Evolutionary conservation across 257 asterid genomes (phyloP).

Genomic region (Nicotiana obtusifolia): DNA sequence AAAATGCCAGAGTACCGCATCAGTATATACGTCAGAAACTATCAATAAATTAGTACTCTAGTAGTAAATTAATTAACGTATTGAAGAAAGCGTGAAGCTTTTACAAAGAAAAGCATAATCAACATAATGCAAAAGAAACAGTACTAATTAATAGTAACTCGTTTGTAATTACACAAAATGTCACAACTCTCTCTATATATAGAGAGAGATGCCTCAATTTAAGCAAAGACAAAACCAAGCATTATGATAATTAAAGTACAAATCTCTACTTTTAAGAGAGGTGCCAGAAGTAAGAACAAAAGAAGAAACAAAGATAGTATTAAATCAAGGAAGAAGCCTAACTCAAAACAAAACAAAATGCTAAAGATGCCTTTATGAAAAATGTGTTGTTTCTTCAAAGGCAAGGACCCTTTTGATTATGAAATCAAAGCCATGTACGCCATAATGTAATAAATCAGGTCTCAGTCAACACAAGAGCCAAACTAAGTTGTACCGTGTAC

Average conservation of each 20-base stretch:
- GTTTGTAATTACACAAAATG: not conserved
- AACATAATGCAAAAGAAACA: not conserved
- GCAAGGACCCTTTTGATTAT: conserved; percentile 11
- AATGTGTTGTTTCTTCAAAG: conserved; percentile 21
- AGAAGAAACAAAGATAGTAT: conserved; percentile 17
- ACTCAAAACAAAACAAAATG: conserved; percentile 6
- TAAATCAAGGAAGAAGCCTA: conserved; percentile 8
- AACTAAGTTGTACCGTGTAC: not conserved
- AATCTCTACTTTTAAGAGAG: conserved; percentile 7
- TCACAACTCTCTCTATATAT: no score
- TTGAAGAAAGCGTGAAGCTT: not conserved
- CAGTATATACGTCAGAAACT: not conserved
- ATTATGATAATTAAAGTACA: not conserved
- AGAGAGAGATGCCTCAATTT: not conserved
- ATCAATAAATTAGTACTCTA: not conserved
- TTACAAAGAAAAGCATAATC: not conserved
- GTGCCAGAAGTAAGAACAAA: conserved; percentile 2
- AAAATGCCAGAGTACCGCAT: not conserved
- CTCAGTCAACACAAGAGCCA: not conserved
- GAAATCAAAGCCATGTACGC: not conserved
- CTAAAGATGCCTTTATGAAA: conserved; percentile 26
- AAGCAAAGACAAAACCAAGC: conserved; percentile 4
- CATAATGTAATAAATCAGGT: not conserved
- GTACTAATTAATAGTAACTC: not conserved
- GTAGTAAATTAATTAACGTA: not conserved